Percentiles rank a stretch among this genome's conserved stretches.
Evolutionary conservation across 768 basidiomycete genomes (phyloP).

Genomic region (Daedaleopsis sinensis): DNA sequence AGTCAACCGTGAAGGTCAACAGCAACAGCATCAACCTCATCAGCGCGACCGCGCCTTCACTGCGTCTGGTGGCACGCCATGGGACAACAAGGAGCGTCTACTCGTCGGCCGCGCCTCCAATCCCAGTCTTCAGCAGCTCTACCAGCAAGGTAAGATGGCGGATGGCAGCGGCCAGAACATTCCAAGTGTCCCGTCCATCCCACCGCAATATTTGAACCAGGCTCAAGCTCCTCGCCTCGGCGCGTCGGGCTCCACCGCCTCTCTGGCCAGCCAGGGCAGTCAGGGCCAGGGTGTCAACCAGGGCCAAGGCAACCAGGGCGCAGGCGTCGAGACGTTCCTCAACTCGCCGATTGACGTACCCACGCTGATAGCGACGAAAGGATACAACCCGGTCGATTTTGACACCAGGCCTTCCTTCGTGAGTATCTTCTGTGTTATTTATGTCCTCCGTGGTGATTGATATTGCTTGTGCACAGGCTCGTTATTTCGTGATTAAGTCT

Average conservation of each 20-base stretch:
- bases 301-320: conserved; percentile 27
- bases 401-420: conserved; percentile 81
- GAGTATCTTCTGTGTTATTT: conserved; percentile 34
- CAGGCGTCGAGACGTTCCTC: conserved; percentile 39
- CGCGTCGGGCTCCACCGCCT: background rate
- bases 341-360: conserved; percentile 83
- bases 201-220: conserved; percentile 72
- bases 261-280: conserved; percentile 15
- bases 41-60: conserved; percentile 40
- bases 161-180: conserved; percentile 38
- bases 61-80: conserved; percentile 43
- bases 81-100: conserved; percentile 71
- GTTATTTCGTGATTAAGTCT: conserved; percentile 98
- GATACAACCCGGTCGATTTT: conserved; percentile 88
- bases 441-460: conserved; percentile 10
- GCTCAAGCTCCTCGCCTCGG: conserved; percentile 34
- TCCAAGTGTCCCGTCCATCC: conserved; percentile 74
- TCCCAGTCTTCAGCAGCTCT: conserved; percentile 67
- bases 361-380: conserved; percentile 82
- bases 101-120: conserved; percentile 64
- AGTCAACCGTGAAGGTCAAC: conserved; percentile 32
- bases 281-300: conserved; percentile 39
- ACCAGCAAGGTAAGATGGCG: conserved; percentile 42
- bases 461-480: conserved; percentile 52
- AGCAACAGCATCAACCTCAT: conserved; percentile 38